Conservation (phyloP, 371 early-diverging fungal genomes). For the Fennellomyces sp. region DNA sequence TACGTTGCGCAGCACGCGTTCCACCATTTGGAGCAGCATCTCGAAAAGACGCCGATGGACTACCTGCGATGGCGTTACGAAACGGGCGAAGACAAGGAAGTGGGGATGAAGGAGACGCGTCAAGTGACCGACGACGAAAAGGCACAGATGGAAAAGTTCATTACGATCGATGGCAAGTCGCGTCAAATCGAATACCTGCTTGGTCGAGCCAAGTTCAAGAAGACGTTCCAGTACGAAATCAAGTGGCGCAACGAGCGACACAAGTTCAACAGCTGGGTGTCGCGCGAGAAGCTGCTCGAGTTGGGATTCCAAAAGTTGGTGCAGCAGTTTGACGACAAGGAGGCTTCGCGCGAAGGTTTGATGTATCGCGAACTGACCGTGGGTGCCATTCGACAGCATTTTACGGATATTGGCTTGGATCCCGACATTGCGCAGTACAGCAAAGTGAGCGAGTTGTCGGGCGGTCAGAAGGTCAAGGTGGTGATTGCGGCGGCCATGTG, state of each 20-base stretch:
- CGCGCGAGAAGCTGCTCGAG: slow-evolving; percentile 72
- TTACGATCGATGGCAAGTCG: slow-evolving; percentile 56
- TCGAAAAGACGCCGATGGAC: slow-evolving; percentile 80
- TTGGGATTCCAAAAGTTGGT: slow-evolving; percentile 77
- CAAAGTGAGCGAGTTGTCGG: slow-evolving; percentile 73
- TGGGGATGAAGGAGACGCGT: slow-evolving; percentile 74
- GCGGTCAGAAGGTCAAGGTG: slow-evolving; percentile 90
- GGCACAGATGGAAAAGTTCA: slow-evolving; percentile 63
- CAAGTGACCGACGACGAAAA: slow-evolving; percentile 70
- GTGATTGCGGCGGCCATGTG: slow-evolving; percentile 86
- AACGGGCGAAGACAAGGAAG: slow-evolving; percentile 80
- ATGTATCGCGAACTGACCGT: slow-evolving; percentile 69
- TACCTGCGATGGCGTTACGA: slow-evolving; percentile 86
- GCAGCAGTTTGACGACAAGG: slow-evolving; percentile 80
- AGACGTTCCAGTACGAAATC: slow-evolving; percentile 84
- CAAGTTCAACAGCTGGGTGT: slow-evolving; percentile 74
- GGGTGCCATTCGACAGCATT: slow-evolving; percentile 67
- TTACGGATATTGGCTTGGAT: slow-evolving; percentile 78
- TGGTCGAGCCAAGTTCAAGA: slow-evolving; percentile 80
- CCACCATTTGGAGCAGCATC: slow-evolving; percentile 84
- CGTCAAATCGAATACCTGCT: slow-evolving; percentile 65
- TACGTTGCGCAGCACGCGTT: slow-evolving; percentile 92
- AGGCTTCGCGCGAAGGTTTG: slow-evolving; percentile 79
- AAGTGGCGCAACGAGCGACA: slow-evolving; percentile 74
- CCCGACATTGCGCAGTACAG: slow-evolving; percentile 78